Evolutionary conservation across 495 filamentous ascomycete genomes (phyloP).

Genomic region (Podospora anserina): DNA sequence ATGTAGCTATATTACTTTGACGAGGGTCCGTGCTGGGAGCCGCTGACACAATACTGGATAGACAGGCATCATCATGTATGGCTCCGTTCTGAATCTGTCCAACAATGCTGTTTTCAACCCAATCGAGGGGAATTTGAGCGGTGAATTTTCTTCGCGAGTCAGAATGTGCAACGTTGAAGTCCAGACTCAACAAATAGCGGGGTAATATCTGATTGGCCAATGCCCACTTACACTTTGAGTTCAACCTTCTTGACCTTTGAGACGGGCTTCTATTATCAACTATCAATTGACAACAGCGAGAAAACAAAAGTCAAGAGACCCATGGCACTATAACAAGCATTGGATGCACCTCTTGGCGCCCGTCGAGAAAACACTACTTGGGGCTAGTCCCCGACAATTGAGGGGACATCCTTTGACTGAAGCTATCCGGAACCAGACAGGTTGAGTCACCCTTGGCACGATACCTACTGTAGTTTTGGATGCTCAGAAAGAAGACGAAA

Average conservation of each 20-base stretch:
- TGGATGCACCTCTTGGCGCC: background rate
- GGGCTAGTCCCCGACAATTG: background rate
- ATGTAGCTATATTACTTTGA: background rate
- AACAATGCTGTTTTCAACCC: background rate
- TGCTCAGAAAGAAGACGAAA: background rate
- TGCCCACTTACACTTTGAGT: background rate
- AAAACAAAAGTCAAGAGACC: background rate
- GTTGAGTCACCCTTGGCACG: background rate
- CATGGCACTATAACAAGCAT: background rate
- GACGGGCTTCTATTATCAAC: background rate
- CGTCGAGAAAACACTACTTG: background rate
- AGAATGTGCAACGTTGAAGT: background rate
- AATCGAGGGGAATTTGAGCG: background rate
- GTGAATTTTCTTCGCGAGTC: background rate
- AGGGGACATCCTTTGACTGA: background rate
- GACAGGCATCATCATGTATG: background rate
- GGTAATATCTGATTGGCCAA: background rate
- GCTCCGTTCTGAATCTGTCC: background rate
- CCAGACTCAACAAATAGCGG: background rate
- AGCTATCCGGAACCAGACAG: background rate
- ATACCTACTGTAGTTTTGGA: background rate
- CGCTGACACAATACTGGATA: background rate
- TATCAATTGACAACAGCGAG: background rate
- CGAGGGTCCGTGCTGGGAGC: background rate
- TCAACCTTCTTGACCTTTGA: background rate